Evolutionary conservation across 768 basidiomycete species (phyloP).

Genomic region (Russula sp.): DNA sequence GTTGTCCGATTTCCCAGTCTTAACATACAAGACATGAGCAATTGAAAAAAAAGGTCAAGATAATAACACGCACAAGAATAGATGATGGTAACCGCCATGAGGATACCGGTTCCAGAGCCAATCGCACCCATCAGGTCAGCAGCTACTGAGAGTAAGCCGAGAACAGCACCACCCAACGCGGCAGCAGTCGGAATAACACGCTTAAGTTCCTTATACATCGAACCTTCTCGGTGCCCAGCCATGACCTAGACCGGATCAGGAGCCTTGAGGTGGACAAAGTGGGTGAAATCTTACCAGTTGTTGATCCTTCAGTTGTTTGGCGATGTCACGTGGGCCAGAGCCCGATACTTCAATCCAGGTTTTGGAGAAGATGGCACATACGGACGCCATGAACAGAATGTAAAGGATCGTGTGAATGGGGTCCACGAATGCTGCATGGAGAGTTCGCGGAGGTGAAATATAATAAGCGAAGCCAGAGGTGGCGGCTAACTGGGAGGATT

Average conservation of each 20-base stretch:
- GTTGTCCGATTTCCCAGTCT: slow-evolving; percentile 97
- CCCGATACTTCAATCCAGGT: slow-evolving; percentile 99
- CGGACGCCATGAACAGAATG: slow-evolving; percentile 87
- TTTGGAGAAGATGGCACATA: slow-evolving; percentile 97
- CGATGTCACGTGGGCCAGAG: slow-evolving; percentile 91
- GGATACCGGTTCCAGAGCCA: slow-evolving; percentile 91
- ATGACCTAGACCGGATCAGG: slow-evolving; percentile 50
- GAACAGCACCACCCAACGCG: slow-evolving; percentile 95
- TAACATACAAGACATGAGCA: slow-evolving; percentile 5
- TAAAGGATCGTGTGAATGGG: slow-evolving; percentile 92
- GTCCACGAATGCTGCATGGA: slow-evolving; percentile 83
- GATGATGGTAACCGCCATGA: slow-evolving; percentile 98
- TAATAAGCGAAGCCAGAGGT: slow-evolving; percentile 94
- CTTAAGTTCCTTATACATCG: slow-evolving; percentile 99
- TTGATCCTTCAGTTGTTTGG: slow-evolving; percentile 98
- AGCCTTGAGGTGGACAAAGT: neutral
- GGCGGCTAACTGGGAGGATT: slow-evolving; percentile 88
- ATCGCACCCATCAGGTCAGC: slow-evolving; percentile 97
- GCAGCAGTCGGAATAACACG: slow-evolving; percentile 97
- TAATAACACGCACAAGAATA: slow-evolving; percentile 54
- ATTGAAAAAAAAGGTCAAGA: neutral
- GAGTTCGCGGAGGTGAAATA: slow-evolving; percentile 96
- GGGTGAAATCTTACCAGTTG: slow-evolving; percentile 63
- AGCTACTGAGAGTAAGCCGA: slow-evolving; percentile 84
- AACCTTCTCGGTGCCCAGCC: slow-evolving; percentile 88